Conservation (phyloP, 2,329 filamentous ascomycete genomes). For the Emmonsiellopsis sp. region DNA sequence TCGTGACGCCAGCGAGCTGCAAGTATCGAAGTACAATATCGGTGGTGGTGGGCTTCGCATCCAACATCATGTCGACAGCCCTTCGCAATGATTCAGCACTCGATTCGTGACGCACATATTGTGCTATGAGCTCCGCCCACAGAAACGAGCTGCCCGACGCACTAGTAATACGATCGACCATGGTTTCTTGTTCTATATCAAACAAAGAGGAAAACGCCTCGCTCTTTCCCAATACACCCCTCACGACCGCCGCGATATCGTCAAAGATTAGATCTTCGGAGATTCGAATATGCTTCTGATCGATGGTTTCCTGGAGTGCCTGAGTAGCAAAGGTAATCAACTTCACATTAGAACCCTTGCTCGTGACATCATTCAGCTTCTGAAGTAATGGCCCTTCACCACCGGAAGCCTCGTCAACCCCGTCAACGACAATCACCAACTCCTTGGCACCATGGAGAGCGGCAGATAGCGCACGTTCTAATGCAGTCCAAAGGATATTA, state of each 20-base stretch:
- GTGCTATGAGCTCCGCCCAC: conserved; percentile 29
- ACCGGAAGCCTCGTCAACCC: conserved; percentile 27
- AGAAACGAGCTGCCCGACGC: conserved; percentile 31
- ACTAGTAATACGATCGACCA: conserved; percentile 24
- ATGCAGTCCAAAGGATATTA: conserved; percentile 26
- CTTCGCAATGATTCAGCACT: conserved; percentile 18
- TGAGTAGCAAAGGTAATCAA: conserved; percentile 24
- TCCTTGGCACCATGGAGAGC: conserved; percentile 24
- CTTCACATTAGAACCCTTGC: conserved; percentile 18
- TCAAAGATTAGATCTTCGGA: conserved; percentile 27
- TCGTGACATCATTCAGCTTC: conserved; percentile 17
- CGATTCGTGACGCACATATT: conserved; percentile 21
- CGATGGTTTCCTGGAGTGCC: conserved; percentile 8
- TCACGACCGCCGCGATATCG: conserved; percentile 27
- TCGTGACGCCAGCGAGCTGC: conserved; percentile 16
- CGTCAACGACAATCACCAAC: conserved; percentile 31
- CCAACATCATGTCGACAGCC: conserved; percentile 20
- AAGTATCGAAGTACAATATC: conserved; percentile 25
- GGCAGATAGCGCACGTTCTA: conserved; percentile 22
- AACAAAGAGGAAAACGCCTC: conserved; percentile 18
- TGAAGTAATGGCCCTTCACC: conserved; percentile 22
- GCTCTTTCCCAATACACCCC: conserved; percentile 18
- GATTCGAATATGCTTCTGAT: conserved; percentile 18
- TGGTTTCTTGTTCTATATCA: conserved; percentile 25
- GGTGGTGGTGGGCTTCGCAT: conserved; percentile 18